Base-by-base conservation (phyloP, 2,329 filamentous ascomycete genomes). In the Neurospora crassa region DNA sequence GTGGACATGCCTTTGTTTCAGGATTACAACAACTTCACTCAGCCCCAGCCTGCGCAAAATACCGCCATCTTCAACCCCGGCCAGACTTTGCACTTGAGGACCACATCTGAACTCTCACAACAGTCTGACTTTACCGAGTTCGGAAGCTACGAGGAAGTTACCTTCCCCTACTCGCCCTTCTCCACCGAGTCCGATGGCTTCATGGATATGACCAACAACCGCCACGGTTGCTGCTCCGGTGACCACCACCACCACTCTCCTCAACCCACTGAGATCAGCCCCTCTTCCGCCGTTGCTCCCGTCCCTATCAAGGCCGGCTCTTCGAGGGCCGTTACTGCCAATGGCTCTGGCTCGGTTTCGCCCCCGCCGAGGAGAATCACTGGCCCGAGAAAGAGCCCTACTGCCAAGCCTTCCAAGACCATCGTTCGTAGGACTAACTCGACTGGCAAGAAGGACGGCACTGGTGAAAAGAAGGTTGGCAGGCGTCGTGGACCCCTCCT, bases 391-490 rank as follows among this genome's bases (percentile, higher is more conserved):
- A 93, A 92, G 83, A 96, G 91, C 79, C 91, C 91, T 2, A 92
- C 91, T 71, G 86, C 91, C 75, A 97, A 97, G 85, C 88, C 91
- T 0, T 89, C 92, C 45, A 97, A 97, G 83, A 88, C 92, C 11
- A 92, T 95, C 77, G 91, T 94, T 76, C 92, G 92, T 82, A 93
- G 93, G 81, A 90, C 84, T 74, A 63, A 63, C 53, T 92, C 86
- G 73, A 88, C 87, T 72, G 90, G 89, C 77, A 96, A 95, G 85
- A 94, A 92, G 82, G 93, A 96, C 75, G 88, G 88, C 14, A 87
- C 87, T 11, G 83, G 84, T 47, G 95, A 97, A 86, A 98, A 97
- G 88, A 94, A 94, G 81, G 92, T 97, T 73, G 95, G 95, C 68
- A 90, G 93, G 78, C 89, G 95, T 82, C 92, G 92, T 80, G 95